A percentile compares a stretch with the other conserved stretches of the same genome.
phyloP scores from a whole-genome alignment of 78 protist genomes.

The Ministeria vibrans region DNA sequence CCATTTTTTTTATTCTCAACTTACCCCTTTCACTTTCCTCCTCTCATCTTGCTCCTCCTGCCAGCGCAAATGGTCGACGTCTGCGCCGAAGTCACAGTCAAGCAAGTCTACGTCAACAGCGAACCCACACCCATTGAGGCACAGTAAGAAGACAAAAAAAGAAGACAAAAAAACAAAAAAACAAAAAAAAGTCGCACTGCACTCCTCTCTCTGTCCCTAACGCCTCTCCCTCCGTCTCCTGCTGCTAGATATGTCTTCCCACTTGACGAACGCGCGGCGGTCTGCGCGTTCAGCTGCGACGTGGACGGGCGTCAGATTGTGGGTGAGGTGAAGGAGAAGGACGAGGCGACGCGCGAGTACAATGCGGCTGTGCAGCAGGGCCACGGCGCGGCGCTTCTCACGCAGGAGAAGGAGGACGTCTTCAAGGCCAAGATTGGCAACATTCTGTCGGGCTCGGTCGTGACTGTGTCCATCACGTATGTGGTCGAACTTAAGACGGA shows the following conservation, averaged over 20 bases:
- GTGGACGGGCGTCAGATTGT: slow-evolving; percentile 53
- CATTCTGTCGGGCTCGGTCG: slow-evolving; percentile 54
- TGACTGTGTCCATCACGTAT: slow-evolving; percentile 57
- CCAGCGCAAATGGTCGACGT: slow-evolving; percentile 57
- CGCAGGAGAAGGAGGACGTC: slow-evolving; percentile 62
- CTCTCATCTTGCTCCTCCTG: too few species aligned
- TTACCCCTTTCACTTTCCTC: too few species aligned
- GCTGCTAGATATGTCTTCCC: slow-evolving; percentile 71
- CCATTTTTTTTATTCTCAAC: too few species aligned
- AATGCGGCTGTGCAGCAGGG: slow-evolving; percentile 11
- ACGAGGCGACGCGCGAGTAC: slow-evolving; percentile 50
- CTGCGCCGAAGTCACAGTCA: slow-evolving; percentile 52
- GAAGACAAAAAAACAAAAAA: too few species aligned
- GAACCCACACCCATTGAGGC: slow-evolving; percentile 31
- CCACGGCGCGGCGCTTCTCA: slow-evolving; percentile 19
- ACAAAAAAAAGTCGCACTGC: too few species aligned
- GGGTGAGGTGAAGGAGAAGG: slow-evolving; percentile 76
- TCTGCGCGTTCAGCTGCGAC: slow-evolving; percentile 74
- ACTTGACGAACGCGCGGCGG: slow-evolving; percentile 73
- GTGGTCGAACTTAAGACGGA: slow-evolving; percentile 53
- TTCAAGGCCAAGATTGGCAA: slow-evolving; percentile 73
- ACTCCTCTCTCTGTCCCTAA: background rate
- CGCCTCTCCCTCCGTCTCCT: too few species aligned
- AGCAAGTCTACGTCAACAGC: slow-evolving; percentile 57
- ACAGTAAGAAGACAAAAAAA: too few species aligned